Evolutionary conservation across 192 early-diverging fungal genomes (phyloP).

Genomic region (Phycomyces blakesleeanus): DNA sequence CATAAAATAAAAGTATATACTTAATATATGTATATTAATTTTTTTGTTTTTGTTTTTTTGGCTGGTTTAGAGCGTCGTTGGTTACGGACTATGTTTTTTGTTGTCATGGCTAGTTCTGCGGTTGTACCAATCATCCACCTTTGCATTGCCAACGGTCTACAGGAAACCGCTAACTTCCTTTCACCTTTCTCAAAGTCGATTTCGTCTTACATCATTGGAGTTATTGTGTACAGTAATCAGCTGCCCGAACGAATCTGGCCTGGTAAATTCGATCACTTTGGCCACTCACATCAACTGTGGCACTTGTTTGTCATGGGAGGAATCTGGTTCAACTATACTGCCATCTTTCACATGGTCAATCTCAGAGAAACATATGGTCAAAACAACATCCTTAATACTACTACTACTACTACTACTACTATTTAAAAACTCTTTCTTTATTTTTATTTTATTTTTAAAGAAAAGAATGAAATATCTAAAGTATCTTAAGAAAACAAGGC

Average conservation of each 20-base stretch:
- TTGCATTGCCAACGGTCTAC: constrained; percentile 37
- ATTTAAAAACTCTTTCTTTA: no score
- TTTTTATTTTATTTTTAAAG: no score
- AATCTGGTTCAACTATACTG: constrained; percentile 58
- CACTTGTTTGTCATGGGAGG: constrained; percentile 59
- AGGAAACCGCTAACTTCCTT: constrained; percentile 37
- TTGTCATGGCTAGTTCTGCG: constrained; percentile 47
- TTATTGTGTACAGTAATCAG: constrained; percentile 55
- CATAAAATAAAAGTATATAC: no score
- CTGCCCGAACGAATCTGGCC: constrained; percentile 57
- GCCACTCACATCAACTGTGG: constrained; percentile 62
- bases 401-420: not conserved
- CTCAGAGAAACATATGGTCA: constrained; percentile 15
- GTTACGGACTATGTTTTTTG: constrained; percentile 50
- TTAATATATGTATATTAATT: constrained; percentile 1
- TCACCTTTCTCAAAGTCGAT: constrained; percentile 49
- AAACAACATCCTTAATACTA: no score
- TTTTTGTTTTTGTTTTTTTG: not conserved
- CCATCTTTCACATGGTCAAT: constrained; percentile 37
- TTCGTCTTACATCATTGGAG: constrained; percentile 46
- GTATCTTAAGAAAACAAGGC: no score
- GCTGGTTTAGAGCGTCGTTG: constrained; percentile 23
- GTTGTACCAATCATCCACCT: constrained; percentile 48
- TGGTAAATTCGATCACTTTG: constrained; percentile 55
- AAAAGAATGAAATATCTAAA: no score